Conservation (phyloP, 768 basidiomycete species). For the Collybiopsis confluens region DNA sequence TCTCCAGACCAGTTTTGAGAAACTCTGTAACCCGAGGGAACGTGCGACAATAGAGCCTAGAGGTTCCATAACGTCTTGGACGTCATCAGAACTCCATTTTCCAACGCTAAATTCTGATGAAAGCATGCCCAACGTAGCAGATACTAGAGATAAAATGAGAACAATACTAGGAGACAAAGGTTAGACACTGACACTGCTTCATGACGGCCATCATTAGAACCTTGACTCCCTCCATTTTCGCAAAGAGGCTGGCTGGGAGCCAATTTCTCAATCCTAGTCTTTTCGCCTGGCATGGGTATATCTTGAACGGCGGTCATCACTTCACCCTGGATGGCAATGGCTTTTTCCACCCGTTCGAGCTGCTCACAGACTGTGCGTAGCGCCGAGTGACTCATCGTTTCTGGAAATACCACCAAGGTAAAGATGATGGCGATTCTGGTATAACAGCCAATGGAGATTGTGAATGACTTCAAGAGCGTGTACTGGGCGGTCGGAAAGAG, state of each 20-base stretch:
- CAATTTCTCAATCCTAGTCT: conserved; percentile 16
- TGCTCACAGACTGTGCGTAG: conserved; percentile 26
- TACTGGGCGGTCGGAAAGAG: conserved; percentile 45
- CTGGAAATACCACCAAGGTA: conserved; percentile 48
- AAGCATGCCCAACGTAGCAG: conserved; percentile 28
- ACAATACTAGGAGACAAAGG: not conserved
- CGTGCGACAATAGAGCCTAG: conserved; percentile 26
- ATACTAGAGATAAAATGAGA: conserved; percentile 23
- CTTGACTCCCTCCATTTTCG: conserved; percentile 17
- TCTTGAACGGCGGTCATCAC: conserved; percentile 12
- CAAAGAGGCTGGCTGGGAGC: not conserved
- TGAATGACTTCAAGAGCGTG: conserved; percentile 35
- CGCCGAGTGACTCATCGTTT: conserved; percentile 41
- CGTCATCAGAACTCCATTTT: conserved; percentile 41
- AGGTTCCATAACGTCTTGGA: conserved; percentile 29
- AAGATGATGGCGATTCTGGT: conserved; percentile 43
- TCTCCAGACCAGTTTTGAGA: conserved; percentile 21
- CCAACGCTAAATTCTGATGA: conserved; percentile 41
- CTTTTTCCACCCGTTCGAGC: conserved; percentile 21
- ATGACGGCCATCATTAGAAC: conserved; percentile 19
- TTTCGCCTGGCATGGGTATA: conserved; percentile 15
- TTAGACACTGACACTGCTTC: conserved; percentile 22
- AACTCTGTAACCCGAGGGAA: conserved; percentile 24
- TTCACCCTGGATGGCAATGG: conserved; percentile 29
- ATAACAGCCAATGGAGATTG: conserved; percentile 43